Percentiles rank a stretch among this genome's conserved stretches.
Conservation (phyloP, 768 basidiomycete species). For the Boletellus sp. region DNA sequence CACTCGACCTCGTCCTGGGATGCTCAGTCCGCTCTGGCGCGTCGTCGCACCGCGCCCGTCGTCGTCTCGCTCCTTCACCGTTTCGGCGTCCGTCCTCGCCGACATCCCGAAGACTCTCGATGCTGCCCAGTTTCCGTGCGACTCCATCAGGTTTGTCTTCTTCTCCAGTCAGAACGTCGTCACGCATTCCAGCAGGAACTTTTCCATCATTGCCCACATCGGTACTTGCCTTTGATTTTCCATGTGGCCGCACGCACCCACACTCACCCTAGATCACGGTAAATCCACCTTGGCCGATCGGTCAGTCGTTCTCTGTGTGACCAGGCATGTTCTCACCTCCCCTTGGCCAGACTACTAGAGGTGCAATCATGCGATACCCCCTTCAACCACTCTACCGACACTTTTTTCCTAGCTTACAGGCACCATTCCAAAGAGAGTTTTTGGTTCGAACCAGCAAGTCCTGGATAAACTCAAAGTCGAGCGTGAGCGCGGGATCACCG, state of each 20-base stretch:
- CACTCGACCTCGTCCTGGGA: not conserved
- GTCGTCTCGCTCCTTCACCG: conserved; percentile 30
- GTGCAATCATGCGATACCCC: conserved; percentile 34
- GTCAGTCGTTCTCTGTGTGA: conserved; percentile 36
- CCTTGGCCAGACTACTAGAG: conserved; percentile 61
- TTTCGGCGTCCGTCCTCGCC: conserved; percentile 23
- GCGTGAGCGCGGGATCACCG: conserved; percentile 93
- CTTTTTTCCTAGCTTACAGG: conserved; percentile 67
- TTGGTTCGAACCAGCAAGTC: conserved; percentile 77
- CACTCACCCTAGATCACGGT: conserved; percentile 68
- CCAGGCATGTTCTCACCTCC: not conserved
- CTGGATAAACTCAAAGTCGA: conserved; percentile 96
- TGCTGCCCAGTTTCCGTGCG: conserved; percentile 64
- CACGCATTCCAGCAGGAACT: conserved; percentile 53
- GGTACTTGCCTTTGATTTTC: conserved; percentile 38
- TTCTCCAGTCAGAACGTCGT: not conserved
- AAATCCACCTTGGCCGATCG: conserved; percentile 93
- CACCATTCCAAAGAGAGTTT: conserved; percentile 67
- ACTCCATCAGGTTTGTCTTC: conserved; percentile 57
- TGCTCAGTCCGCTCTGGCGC: conserved; percentile 26
- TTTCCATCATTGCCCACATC: conserved; percentile 96
- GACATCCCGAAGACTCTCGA: conserved; percentile 35
- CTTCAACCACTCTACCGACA: not conserved
- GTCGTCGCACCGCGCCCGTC: not conserved
- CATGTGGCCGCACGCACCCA: conserved; percentile 1